A percentile compares a stretch with the other conserved stretches of the same genome.
These are phyloP conservation scores for Ocimum tenuiflorum DNA, from an alignment of 257 asterid species.

Conservation along the genomic window DNA sequence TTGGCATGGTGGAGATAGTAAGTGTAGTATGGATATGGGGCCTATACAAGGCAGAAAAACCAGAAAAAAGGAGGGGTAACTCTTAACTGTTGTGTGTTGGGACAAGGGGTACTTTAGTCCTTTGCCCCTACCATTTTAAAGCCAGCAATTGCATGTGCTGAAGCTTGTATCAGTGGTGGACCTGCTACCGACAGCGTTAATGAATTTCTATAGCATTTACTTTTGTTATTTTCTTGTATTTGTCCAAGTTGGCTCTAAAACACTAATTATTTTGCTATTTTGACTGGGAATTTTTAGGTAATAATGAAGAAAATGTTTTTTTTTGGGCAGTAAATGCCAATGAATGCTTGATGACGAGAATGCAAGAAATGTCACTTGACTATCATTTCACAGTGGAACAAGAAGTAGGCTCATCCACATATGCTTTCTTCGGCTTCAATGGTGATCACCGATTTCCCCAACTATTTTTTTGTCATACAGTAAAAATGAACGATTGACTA, in stretches of 20 bases:
- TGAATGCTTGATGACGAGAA: slow-evolving; percentile 94
- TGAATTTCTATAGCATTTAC: not conserved
- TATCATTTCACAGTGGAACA: slow-evolving; percentile 93
- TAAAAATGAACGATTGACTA: too few species aligned
- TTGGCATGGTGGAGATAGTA: slow-evolving; percentile 12
- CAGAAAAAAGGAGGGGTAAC: slow-evolving; percentile 4
- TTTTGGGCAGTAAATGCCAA: slow-evolving; percentile 63
- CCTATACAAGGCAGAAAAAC: slow-evolving; percentile 20
- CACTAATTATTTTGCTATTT: not conserved
- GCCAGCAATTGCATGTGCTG: slow-evolving; percentile 43
- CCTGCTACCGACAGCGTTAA: slow-evolving; percentile 38
- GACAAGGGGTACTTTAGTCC: slow-evolving; percentile 38
- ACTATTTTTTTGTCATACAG: not conserved
- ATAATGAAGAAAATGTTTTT: not conserved
- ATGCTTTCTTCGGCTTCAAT: slow-evolving; percentile 91
- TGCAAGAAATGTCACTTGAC: slow-evolving; percentile 98
- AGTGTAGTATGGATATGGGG: slow-evolving; percentile 18
- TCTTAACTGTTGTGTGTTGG: slow-evolving; percentile 1
- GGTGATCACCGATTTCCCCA: slow-evolving; percentile 24
- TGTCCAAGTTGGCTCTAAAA: not conserved
- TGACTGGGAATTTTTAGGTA: not conserved
- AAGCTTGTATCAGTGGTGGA: slow-evolving; percentile 33
- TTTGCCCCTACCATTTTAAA: slow-evolving; percentile 7
- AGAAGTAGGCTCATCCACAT: slow-evolving; percentile 93
- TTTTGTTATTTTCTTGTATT: not conserved